Base-by-base conservation (phyloP, 2,329 filamentous ascomycete species). In the Fonsecaea multimorphosa region DNA sequence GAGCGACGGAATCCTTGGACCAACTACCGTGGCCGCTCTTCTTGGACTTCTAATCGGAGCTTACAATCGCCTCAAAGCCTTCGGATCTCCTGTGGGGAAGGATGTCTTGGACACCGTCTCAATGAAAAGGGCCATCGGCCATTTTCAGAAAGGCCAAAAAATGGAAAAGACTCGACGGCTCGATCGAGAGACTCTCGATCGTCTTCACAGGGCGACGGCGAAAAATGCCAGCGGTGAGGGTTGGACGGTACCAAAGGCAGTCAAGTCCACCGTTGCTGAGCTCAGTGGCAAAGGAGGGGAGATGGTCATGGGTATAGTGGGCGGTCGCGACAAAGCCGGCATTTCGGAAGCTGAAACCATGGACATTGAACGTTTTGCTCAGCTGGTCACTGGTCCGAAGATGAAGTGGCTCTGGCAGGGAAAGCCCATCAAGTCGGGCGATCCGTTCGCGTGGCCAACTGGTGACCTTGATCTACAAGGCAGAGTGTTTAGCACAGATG, bases 321-420 rank as follows among this genome's bases (percentile, higher is more conserved):
- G 89, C 44, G 88, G 91, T 29, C 88, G 90, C 55, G 93, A 96
- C 72, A 96, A 96, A 78, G 92, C 89, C 63, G 92, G 92, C 2
- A 93, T 98, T 70, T 91, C 91, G 3, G 94, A 97, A 72, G 89
- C 97, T 38, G 95, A 99, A 79, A 98, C 93, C 0, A 83, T 92
- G 9, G 93, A 98, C 73, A 87, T 97, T 61, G 93, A 96, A 72
- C 88, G 84, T 53, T 96, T 98, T 71, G 85, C 92, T 56, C 87
- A 87, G 65, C 82, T 96, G 29, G 87, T 90, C 0, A 89, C 89
- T 67, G 94, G 95, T 36, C 91, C 95, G 75, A 87, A 91, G 63
- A 85, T 91, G 16, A 97, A 96, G 76, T 98, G 93, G 92, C 83
- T 99, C 1, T 99, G 95, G 95, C 85, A 91, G 67, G 95, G 94